These are phyloP conservation scores for Boletus subcaerulescens DNA, from an alignment of 768 basidiomycete genomes.

Conservation along the genomic window DNA sequence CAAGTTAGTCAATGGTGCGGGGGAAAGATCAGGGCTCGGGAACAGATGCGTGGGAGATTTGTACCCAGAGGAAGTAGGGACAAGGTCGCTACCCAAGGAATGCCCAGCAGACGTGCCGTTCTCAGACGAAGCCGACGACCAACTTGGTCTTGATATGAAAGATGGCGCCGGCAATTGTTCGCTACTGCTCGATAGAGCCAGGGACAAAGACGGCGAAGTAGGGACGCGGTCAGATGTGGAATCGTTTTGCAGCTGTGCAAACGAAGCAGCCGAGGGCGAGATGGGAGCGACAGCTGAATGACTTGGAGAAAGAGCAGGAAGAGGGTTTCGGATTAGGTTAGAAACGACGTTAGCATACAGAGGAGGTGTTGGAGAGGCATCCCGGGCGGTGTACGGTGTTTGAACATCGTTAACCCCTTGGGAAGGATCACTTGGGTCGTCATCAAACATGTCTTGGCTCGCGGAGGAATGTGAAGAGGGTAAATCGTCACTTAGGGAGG, in stretches of 20 bases:
- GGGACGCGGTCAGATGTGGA: slow-evolving; percentile 8
- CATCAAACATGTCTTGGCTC: slow-evolving; percentile 15
- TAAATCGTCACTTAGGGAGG: slow-evolving; percentile 22
- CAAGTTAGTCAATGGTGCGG: slow-evolving; percentile 11
- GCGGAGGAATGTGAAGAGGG: slow-evolving; percentile 23
- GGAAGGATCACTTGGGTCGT: slow-evolving; percentile 1
- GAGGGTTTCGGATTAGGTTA: slow-evolving; percentile 15
- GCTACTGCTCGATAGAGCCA: slow-evolving; percentile 11
- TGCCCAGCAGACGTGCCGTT: slow-evolving; percentile 9
- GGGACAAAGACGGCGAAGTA: slow-evolving; percentile 14
- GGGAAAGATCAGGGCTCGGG: slow-evolving; percentile 24
- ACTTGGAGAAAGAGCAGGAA: slow-evolving; percentile 6
- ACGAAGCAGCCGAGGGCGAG: slow-evolving; percentile 2
- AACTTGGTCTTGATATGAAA: slow-evolving; percentile 19
- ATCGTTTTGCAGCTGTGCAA: slow-evolving; percentile 14
- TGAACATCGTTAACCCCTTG: slow-evolving; percentile 9
- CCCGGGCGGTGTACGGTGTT: neutral
- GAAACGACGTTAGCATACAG: slow-evolving; percentile 28
- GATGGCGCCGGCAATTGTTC: slow-evolving; percentile 15
- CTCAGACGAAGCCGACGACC: slow-evolving; percentile 28
- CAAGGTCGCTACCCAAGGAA: slow-evolving; percentile 14
- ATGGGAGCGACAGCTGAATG: slow-evolving; percentile 7
- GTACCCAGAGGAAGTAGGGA: slow-evolving; percentile 6
- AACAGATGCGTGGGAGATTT: slow-evolving; percentile 20
- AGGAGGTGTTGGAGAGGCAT: slow-evolving; percentile 16